Percentiles rank a stretch among this genome's conserved stretches.
These are phyloP conservation scores for Ogataea hybrid DNA, from an alignment of 1,139 yeast species.

Conservation along the genomic window DNA sequence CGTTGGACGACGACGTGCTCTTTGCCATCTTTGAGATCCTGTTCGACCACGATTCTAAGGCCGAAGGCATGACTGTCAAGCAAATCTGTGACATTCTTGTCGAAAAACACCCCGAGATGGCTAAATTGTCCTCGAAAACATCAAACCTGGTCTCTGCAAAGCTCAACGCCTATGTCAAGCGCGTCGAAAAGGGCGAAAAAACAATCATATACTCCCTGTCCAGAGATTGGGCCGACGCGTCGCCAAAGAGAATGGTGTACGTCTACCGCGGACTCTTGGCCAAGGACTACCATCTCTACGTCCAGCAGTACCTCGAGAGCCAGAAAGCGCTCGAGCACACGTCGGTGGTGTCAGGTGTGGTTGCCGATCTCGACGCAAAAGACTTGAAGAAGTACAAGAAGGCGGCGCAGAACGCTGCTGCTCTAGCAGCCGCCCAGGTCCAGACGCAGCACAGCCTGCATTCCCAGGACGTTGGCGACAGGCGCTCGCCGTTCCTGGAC, in stretches of 20 bases:
- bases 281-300: slow-evolving; percentile 68
- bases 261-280: slow-evolving; percentile 77
- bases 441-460: slow-evolving; percentile 24
- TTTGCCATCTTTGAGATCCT: slow-evolving; percentile 70
- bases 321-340: slow-evolving; percentile 35
- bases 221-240: slow-evolving; percentile 87
- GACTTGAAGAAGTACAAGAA: slow-evolving; percentile 18
- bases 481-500: slow-evolving; percentile 45
- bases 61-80: slow-evolving; percentile 81
- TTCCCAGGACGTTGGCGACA: slow-evolving; percentile 14
- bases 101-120: slow-evolving; percentile 78
- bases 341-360: slow-evolving; percentile 14
- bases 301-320: slow-evolving; percentile 47
- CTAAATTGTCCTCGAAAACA: slow-evolving; percentile 73
- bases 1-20: slow-evolving; percentile 73
- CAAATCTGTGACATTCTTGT: slow-evolving; percentile 75
- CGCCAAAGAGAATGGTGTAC: slow-evolving; percentile 85
- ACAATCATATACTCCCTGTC: slow-evolving; percentile 69
- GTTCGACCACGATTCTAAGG: slow-evolving; percentile 63
- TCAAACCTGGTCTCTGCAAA: slow-evolving; percentile 80
- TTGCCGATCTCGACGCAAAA: slow-evolving; percentile 14
- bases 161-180: slow-evolving; percentile 76
- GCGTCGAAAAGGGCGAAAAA: slow-evolving; percentile 76
- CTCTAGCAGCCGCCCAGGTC: slow-evolving; percentile 28
- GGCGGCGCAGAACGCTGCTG: slow-evolving; percentile 15